Conservation (phyloP, 2,329 filamentous ascomycete species). For the Fusarium albidum region DNA sequence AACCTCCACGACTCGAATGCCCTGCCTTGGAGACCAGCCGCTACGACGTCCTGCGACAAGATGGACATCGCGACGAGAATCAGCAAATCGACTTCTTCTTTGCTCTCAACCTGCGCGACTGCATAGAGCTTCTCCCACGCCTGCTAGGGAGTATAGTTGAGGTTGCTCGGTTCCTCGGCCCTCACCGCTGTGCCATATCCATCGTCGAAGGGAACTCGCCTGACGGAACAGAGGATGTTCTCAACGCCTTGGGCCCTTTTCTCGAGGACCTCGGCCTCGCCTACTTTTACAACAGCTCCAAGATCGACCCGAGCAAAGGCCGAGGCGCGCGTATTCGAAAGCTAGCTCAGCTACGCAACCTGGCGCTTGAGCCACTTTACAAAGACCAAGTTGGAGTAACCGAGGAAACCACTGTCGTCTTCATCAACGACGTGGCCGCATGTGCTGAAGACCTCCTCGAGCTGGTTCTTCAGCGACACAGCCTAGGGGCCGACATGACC, state of each 20-base stretch:
- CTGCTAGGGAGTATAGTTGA: conserved; percentile 62
- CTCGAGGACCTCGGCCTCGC: conserved; percentile 48
- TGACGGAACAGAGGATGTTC: conserved; percentile 62
- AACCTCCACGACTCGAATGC: conserved; percentile 40
- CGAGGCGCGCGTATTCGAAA: conserved; percentile 51
- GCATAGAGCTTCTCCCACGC: conserved; percentile 54
- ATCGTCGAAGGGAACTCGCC: conserved; percentile 64
- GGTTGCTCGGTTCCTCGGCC: conserved; percentile 58
- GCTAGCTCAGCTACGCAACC: conserved; percentile 61
- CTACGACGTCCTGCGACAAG: conserved; percentile 33
- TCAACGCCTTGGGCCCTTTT: conserved; percentile 50
- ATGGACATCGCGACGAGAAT: background rate
- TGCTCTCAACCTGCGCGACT: conserved; percentile 60
- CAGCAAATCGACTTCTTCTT: conserved; percentile 54
- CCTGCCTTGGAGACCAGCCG: conserved; percentile 32
- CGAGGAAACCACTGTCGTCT: conserved; percentile 55
- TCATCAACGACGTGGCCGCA: conserved; percentile 62
- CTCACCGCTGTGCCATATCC: conserved; percentile 59
- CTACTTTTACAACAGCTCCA: conserved; percentile 54
- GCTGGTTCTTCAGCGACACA: conserved; percentile 56
- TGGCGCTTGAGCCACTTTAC: conserved; percentile 58
- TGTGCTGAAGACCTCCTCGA: conserved; percentile 67
- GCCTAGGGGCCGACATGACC: conserved; percentile 61
- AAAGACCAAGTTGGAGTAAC: conserved; percentile 36
- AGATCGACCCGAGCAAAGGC: conserved; percentile 52